Conservation (phyloP, 1,139 yeast genomes). For the Hemisphaericaspora xylanilytica region DNA sequence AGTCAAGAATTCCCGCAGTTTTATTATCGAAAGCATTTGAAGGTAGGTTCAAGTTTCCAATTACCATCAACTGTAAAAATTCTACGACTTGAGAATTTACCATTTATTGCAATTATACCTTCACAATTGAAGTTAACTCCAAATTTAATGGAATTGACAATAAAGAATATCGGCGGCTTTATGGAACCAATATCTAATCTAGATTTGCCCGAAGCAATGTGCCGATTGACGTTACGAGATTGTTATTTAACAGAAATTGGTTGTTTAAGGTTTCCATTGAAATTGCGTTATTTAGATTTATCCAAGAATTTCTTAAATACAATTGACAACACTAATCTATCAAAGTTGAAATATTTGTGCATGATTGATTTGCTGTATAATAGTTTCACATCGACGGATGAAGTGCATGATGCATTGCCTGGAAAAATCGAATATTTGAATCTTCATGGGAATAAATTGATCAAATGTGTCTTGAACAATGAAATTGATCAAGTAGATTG, state of each 20-base stretch:
- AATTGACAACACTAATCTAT: conserved; percentile 7
- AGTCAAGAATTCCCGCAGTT: conserved; percentile 2
- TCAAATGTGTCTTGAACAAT: conserved; percentile 1
- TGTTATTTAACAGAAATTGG: conserved; percentile 6
- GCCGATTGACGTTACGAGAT: conserved; percentile 8
- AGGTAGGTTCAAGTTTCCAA: conserved; percentile 5
- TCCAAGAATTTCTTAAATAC: conserved; percentile 9
- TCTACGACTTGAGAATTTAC: conserved; percentile 8
- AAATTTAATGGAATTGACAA: conserved; percentile 7
- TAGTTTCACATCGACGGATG: conserved; percentile 3
- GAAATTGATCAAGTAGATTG: conserved; percentile 1
- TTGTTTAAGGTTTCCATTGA: conserved; percentile 8
- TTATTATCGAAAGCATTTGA: conserved; percentile 4
- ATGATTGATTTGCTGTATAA: conserved; percentile 9
- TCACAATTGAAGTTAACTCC: conserved; percentile 5
- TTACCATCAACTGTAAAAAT: conserved; percentile 8
- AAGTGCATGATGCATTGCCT: not conserved
- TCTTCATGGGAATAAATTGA: conserved; percentile 5
- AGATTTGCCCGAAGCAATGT: conserved; percentile 4
- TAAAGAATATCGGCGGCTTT: conserved; percentile 10
- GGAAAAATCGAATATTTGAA: not conserved
- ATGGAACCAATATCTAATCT: conserved; percentile 3
- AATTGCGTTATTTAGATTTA: conserved; percentile 8
- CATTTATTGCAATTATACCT: conserved; percentile 6
- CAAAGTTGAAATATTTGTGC: conserved; percentile 4